Conservation (phyloP, 345 rosid species). For the Acer saccharum region DNA sequence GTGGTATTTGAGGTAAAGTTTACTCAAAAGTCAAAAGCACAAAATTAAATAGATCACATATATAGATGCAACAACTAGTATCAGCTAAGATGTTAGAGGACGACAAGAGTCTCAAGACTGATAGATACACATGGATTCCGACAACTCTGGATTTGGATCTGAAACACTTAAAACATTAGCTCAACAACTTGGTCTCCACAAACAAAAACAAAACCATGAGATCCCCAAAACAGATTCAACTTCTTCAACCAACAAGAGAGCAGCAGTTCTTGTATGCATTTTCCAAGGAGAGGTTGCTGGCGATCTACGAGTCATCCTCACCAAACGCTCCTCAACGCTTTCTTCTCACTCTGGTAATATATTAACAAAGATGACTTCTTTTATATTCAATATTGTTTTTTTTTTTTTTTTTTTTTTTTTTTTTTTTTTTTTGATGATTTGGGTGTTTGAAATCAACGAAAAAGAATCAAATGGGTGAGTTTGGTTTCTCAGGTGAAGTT, state of each 20-base stretch:
- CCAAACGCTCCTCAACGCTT: constrained; percentile 29
- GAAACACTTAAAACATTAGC: constrained; percentile 16
- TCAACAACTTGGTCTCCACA: constrained; percentile 23
- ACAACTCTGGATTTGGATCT: background rate
- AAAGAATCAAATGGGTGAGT: background rate
- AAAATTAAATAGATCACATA: too few relatives aligned
- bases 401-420: background rate
- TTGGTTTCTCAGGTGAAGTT: constrained; percentile 41
- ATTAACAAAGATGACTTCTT: too few relatives aligned
- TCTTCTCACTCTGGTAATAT: constrained; percentile 35
- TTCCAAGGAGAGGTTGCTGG: constrained; percentile 29
- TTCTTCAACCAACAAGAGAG: constrained; percentile 24
- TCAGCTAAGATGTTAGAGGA: background rate
- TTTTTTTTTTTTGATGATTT: background rate
- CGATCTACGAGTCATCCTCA: constrained; percentile 33
- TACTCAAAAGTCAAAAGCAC: background rate
- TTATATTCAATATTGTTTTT: background rate
- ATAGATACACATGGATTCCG: constrained; percentile 17
- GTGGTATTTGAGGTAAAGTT: too few relatives aligned
- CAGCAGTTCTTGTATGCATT: constrained; percentile 36
- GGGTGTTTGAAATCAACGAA: background rate
- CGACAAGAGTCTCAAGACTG: background rate
- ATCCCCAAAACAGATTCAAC: background rate
- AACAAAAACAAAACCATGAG: constrained; percentile 2
- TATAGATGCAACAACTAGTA: background rate